Evolutionary conservation across 352 stramenopile species (phyloP).

Genomic region (Globisporangium yorkense): DNA sequence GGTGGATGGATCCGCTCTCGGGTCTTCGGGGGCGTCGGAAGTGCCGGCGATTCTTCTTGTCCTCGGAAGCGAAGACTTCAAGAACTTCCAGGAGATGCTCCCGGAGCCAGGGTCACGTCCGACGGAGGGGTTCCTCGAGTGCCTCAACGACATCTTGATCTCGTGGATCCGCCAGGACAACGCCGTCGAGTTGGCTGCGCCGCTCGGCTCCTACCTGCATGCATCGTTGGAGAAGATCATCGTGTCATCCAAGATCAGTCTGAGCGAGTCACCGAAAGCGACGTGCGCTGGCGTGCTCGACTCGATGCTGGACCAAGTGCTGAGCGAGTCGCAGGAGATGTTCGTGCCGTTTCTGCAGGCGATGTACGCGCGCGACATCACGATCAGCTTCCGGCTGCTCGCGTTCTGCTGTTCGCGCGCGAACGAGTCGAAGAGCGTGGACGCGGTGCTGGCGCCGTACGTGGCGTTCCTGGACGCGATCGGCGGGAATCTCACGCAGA

Average conservation of each 20-base stretch:
- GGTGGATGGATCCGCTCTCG: conserved; percentile 14
- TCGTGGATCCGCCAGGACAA: conserved; percentile 80
- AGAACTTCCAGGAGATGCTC: conserved; percentile 71
- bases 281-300: conserved; percentile 65
- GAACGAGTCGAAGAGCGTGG: conserved; percentile 38
- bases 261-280: conserved; percentile 52
- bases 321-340: conserved; percentile 59
- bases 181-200: conserved; percentile 50
- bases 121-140: conserved; percentile 71
- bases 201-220: conserved; percentile 59
- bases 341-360: conserved; percentile 78
- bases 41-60: conserved; percentile 49
- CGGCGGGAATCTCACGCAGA: conserved; percentile 36
- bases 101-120: conserved; percentile 52
- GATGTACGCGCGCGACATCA: conserved; percentile 69
- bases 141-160: conserved; percentile 78
- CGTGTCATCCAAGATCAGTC: conserved; percentile 64
- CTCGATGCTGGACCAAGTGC: conserved; percentile 76
- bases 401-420: conserved; percentile 65
- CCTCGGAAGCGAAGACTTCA: conserved; percentile 67
- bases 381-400: conserved; percentile 69
- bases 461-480: conserved; percentile 53
- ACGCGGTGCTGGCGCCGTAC: conserved; percentile 58
- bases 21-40: conserved; percentile 25
- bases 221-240: conserved; percentile 66